Percentiles rank a stretch among this genome's conserved stretches.
Evolutionary conservation across 305 asterid genomes (phyloP).

Genomic region (Rubia peregrina): DNA sequence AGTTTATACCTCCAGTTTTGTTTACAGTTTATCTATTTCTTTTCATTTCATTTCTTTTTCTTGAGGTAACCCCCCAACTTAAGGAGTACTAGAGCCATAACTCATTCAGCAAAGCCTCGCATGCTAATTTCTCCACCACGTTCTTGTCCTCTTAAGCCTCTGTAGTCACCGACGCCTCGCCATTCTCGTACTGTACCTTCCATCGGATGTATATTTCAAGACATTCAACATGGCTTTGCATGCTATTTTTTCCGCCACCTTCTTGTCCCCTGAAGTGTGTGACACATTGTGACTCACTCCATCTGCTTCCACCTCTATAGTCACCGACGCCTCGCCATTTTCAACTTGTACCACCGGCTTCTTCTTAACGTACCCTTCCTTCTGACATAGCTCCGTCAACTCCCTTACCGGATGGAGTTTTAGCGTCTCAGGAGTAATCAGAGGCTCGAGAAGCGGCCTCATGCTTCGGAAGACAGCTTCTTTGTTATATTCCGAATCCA

Average conservation of each 20-base stretch:
- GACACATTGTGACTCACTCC: not conserved
- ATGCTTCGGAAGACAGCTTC: conserved; percentile 45
- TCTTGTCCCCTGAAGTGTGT: conserved; percentile 28
- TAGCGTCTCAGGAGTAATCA: conserved; percentile 57
- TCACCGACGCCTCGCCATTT: conserved; percentile 26
- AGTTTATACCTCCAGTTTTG: too few species aligned
- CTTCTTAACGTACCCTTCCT: conserved; percentile 26
- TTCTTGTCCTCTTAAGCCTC: conserved; percentile 41
- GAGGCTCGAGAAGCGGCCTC: conserved; percentile 71
- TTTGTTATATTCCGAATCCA: conserved; percentile 62
- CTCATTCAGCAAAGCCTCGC: conserved; percentile 36
- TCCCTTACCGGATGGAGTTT: conserved; percentile 62
- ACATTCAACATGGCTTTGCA: conserved; percentile 38
- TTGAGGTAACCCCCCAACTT: not conserved
- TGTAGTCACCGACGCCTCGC: conserved; percentile 25
- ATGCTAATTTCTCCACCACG: conserved; percentile 45
- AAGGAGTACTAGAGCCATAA: not conserved
- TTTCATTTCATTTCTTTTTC: too few species aligned
- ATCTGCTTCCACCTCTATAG: conserved; percentile 30
- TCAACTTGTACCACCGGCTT: conserved; percentile 16
- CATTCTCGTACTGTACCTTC: conserved; percentile 17
- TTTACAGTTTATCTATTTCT: too few species aligned
- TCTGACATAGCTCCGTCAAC: conserved; percentile 46
- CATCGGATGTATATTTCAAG: too few species aligned
- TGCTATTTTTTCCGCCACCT: conserved; percentile 45